phyloP scores from a whole-genome alignment of 2,329 filamentous ascomycete genomes.

The Raffaelea albimanens region DNA sequence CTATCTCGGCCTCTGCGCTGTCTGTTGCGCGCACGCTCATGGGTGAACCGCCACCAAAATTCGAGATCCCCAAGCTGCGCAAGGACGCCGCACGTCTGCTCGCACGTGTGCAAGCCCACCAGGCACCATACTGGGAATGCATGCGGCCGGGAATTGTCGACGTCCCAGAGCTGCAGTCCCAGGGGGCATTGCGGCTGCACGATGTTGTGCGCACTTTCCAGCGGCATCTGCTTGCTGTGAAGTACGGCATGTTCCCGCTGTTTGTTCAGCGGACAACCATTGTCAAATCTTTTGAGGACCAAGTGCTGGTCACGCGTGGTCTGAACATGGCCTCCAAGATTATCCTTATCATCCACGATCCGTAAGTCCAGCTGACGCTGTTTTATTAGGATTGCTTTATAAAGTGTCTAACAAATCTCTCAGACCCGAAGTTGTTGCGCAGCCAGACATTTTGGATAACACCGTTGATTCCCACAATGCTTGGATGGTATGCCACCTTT shows the following conservation, averaged over 20 bases:
- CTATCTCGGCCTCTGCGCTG: constrained; percentile 86
- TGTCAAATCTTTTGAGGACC: constrained; percentile 72
- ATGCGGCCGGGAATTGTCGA: constrained; percentile 62
- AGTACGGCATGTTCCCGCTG: constrained; percentile 69
- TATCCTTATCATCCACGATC: constrained; percentile 83
- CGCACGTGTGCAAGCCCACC: constrained; percentile 48
- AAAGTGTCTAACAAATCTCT: constrained; percentile 11
- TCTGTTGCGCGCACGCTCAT: constrained; percentile 89
- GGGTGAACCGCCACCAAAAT: constrained; percentile 74
- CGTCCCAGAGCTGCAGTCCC: constrained; percentile 38
- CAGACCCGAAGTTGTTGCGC: constrained; percentile 61
- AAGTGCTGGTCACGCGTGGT: constrained; percentile 71
- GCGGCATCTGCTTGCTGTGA: constrained; percentile 58
- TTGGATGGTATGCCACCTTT: constrained; percentile 61
- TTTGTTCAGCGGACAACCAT: constrained; percentile 67
- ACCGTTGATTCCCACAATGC: constrained; percentile 74
- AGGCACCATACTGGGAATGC: constrained; percentile 75
- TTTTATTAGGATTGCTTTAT: not conserved
- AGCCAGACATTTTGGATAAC: constrained; percentile 61
- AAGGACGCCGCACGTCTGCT: constrained; percentile 47
- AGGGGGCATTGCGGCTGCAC: constrained; percentile 57
- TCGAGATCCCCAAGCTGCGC: constrained; percentile 47
- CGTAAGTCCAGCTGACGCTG: constrained; percentile 41
- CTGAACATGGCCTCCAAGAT: constrained; percentile 59
- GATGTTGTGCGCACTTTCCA: constrained; percentile 75